A percentile compares a stretch with the other conserved stretches of the same genome.
These are phyloP conservation scores for Iris pallida DNA, from an alignment of 116 monocot species.

Conservation along the genomic window DNA sequence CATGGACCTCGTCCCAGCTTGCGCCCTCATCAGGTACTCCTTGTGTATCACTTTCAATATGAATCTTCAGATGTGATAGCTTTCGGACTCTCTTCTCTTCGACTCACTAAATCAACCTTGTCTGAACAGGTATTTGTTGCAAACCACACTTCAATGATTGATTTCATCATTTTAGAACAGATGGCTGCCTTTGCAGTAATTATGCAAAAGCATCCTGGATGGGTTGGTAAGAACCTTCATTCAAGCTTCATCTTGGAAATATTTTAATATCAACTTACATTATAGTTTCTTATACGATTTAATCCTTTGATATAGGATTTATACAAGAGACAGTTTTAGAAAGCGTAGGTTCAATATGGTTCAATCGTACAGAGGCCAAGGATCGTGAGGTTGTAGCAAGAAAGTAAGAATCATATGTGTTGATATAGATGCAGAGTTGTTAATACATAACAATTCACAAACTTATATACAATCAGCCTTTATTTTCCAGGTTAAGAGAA, in stretches of 20 bases:
- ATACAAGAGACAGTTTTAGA: constrained; percentile 85
- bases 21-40: constrained; percentile 78
- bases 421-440: neutral
- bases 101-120: neutral
- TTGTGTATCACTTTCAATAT: neutral
- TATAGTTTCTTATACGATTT: neutral
- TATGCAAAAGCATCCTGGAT: constrained; percentile 99
- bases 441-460: neutral
- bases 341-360: constrained; percentile 95
- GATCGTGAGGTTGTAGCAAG: constrained; percentile 90
- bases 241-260: no score
- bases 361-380: constrained; percentile 82
- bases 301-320: constrained; percentile 47
- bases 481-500: constrained; percentile 59
- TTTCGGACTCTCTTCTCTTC: neutral
- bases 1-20: constrained; percentile 95
- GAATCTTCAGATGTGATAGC: neutral
- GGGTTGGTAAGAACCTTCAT: constrained; percentile 72
- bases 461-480: constrained; percentile 3
- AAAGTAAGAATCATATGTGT: constrained; percentile 44
- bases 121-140: constrained; percentile 85
- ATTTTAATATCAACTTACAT: no score
- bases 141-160: constrained; percentile 98
- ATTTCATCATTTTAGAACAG: constrained; percentile 97
- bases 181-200: constrained; percentile 99